Base-by-base conservation (phyloP, 805 yeast species). In the Wickerhamomyces hampshirensis region DNA sequence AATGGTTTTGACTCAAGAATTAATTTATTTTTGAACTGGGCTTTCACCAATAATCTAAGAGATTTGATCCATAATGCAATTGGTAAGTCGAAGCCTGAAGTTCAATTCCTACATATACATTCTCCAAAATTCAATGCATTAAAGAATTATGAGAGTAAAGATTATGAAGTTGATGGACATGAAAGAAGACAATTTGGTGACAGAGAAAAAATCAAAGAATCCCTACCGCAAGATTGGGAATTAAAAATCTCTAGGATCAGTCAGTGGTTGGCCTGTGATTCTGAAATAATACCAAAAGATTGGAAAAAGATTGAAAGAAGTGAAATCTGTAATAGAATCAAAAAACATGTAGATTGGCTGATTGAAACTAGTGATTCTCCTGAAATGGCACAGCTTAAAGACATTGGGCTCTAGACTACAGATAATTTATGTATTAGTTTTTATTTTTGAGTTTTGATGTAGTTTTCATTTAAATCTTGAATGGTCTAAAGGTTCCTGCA, bases 231-330 rank as follows among this genome's bases (percentile, higher is more conserved):
- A 18, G 58, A 53, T 38, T 53, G 56, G 55, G 58, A 53, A 36
- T 37, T 53, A 17, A 51, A 48, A 35, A 40, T 42, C 1, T 53
- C 51, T 6, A 48, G 53, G 33, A 48, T 53, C 28, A 42, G 50
- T 19, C 54, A 53, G 33, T 53, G 58, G 58, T 29, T 53, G 13
- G 58, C 58, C 4, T 53, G 58, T 43, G 56, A 53, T 4, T 50
- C 58, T 5, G 38, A 40, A 19, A 41, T 48, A 21, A 34, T 51
- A 17, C 58, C 58, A 15, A 16, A 48, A 13, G 53, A 51, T 30
- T 53, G 58, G 58, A 44, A 47, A 30, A 41, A 41, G 17, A 28
- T 38, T 15, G 47, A 45, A 19, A 50, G 55, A 36, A 30, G 32
- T 4, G 43, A 42, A 6, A 38, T 42, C 21, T 53, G 58, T 43